Evolutionary conservation across 2,329 filamentous ascomycete species (phyloP).

Genomic region (Trichoderma oligosporum): DNA sequence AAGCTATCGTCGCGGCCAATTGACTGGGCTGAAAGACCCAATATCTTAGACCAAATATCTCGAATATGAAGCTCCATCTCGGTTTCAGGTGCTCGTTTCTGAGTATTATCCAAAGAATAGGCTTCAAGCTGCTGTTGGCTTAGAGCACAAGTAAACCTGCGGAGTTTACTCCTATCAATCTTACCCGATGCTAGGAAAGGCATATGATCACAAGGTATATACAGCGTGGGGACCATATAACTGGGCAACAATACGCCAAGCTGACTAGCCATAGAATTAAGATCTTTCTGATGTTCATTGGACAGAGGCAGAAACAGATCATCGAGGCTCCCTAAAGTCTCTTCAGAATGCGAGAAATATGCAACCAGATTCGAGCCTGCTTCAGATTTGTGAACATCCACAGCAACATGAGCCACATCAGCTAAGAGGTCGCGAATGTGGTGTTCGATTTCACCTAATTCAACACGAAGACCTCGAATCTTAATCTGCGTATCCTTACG

Average conservation of each 20-base stretch:
- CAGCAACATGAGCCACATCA: slow-evolving; percentile 1
- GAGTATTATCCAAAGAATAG: not conserved
- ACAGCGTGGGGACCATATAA: slow-evolving; percentile 24
- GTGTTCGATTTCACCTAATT: slow-evolving; percentile 16
- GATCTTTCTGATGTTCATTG: slow-evolving; percentile 16
- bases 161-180: slow-evolving; percentile 14
- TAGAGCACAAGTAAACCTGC: not conserved
- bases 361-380: not conserved
- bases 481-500: slow-evolving; percentile 5
- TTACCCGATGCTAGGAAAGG: slow-evolving; percentile 22
- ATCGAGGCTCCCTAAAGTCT: not conserved
- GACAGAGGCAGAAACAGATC: slow-evolving; percentile 19
- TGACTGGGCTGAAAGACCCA: not conserved
- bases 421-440: not conserved
- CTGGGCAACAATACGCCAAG: slow-evolving; percentile 18
- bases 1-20: slow-evolving; percentile 22
- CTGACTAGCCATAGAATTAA: slow-evolving; percentile 19
- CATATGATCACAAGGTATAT: slow-evolving; percentile 22
- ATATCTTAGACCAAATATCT: slow-evolving; percentile 21
- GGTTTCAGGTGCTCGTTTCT: slow-evolving; percentile 1
- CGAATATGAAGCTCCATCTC: slow-evolving; percentile 7
- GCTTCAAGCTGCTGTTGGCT: not conserved
- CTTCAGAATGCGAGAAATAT: slow-evolving; percentile 4
- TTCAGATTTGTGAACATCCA: slow-evolving; percentile 9
- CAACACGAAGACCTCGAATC: not conserved